phyloP scores from a whole-genome alignment of 345 rosid species.

The Durio zibethinus region DNA sequence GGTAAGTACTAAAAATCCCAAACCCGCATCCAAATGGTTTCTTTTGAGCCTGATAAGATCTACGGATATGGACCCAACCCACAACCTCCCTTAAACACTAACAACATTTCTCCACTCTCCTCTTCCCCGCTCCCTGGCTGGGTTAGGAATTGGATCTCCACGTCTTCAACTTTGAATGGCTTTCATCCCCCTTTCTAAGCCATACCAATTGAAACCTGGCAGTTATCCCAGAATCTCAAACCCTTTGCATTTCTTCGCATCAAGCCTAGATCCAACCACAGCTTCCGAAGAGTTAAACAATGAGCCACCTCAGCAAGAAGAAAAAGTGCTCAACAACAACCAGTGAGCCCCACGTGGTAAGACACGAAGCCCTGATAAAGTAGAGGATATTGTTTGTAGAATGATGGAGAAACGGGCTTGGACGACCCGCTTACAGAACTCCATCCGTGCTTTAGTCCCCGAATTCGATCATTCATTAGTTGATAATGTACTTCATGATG shows the following conservation, averaged over 20 bases:
- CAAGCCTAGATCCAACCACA: conserved; percentile 30
- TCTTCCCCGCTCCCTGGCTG: not conserved
- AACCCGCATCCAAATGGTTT: not conserved
- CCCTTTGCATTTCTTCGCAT: conserved; percentile 39
- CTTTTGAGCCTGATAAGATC: not conserved
- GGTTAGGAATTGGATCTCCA: not conserved
- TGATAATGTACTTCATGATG: conserved; percentile 72
- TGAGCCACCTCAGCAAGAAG: conserved; percentile 8
- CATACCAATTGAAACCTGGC: conserved; percentile 32
- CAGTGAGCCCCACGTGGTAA: conserved; percentile 43
- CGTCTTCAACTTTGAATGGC: conserved; percentile 36
- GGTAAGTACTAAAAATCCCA: not conserved
- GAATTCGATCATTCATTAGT: conserved; percentile 72
- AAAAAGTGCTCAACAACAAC: not conserved
- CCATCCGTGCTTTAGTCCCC: conserved; percentile 75
- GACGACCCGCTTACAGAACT: conserved; percentile 90
- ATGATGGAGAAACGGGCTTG: conserved; percentile 83
- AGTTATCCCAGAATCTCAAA: conserved; percentile 33
- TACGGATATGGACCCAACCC: not conserved
- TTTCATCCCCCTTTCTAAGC: conserved; percentile 39
- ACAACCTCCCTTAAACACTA: conserved; percentile 12
- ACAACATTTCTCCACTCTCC: not conserved
- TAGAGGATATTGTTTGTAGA: conserved; percentile 77
- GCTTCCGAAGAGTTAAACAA: not conserved
- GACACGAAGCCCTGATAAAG: conserved; percentile 47